Conservation (phyloP, 2,329 filamentous ascomycete genomes). For the Aspergillus fumigatiaffinis region DNA sequence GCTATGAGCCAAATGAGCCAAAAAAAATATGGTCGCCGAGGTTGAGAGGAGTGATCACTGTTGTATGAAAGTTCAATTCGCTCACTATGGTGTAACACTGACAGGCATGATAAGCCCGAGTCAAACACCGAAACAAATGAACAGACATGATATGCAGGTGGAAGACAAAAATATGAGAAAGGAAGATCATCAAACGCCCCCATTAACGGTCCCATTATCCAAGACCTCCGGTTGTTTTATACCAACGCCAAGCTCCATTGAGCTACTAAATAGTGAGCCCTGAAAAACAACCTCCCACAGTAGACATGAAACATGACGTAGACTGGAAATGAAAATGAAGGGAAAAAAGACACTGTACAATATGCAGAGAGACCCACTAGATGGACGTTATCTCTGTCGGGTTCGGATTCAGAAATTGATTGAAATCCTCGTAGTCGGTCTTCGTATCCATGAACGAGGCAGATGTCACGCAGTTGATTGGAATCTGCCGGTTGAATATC, state of each 20-base stretch:
- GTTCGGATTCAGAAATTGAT: slow-evolving; percentile 38
- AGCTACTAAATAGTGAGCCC: not conserved
- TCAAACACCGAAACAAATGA: slow-evolving; percentile 1
- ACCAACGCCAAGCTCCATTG: slow-evolving; percentile 14
- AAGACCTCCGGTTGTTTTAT: slow-evolving; percentile 11
- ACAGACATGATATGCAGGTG: slow-evolving; percentile 1
- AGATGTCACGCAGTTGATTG: slow-evolving; percentile 32
- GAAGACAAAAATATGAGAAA: not conserved
- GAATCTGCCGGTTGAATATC: slow-evolving; percentile 34
- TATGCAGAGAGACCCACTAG: slow-evolving; percentile 8
- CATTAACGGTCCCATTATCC: slow-evolving; percentile 9
- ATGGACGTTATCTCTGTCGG: slow-evolving; percentile 37
- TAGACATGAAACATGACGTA: not conserved
- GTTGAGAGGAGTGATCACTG: not conserved
- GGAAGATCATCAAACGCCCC: not conserved
- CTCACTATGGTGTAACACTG: not conserved
- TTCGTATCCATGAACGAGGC: slow-evolving; percentile 28
- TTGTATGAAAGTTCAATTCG: not conserved
- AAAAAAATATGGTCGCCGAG: not conserved
- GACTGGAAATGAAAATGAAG: slow-evolving; percentile 1
- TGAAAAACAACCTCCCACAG: not conserved
- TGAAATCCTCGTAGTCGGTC: slow-evolving; percentile 38
- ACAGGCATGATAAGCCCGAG: not conserved
- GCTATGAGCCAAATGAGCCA: not conserved
- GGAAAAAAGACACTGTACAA: slow-evolving; percentile 8